Evolutionary conservation across 75 land plant genomes (phyloP).

Genomic region (Selaginella tamariscina): DNA sequence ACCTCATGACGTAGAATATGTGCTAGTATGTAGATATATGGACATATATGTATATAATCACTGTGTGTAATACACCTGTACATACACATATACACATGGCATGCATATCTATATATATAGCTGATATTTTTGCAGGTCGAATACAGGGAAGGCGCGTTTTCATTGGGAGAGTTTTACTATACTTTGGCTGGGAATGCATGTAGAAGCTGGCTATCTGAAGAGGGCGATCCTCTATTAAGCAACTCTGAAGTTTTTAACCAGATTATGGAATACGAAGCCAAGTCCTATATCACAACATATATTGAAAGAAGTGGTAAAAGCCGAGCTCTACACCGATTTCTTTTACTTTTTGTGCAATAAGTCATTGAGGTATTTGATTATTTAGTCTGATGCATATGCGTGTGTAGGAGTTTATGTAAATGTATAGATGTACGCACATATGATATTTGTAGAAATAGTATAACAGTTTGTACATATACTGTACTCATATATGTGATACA

Average conservation of each 20-base stretch:
- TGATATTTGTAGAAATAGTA: no score
- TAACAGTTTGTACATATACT: no score
- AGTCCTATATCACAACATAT: not conserved
- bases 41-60: no score
- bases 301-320: conserved; percentile 59
- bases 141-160: not conserved
- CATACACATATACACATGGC: no score
- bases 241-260: not conserved
- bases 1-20: no score
- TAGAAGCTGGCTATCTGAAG: not conserved
- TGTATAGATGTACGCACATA: no score
- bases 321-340: conserved; percentile 60
- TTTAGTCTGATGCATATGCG: no score
- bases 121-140: not conserved
- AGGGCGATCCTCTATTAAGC: no score
- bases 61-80: no score
- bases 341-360: conserved; percentile 51
- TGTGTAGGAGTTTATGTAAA: no score
- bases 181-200: not conserved
- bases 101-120: not conserved
- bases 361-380: conserved; percentile 45
- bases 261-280: not conserved
- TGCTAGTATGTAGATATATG: no score
- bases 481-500: no score
- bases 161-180: not conserved